These are phyloP conservation scores for Pharnaceum exiguum DNA, from an alignment of 148 eudicot species.

Conservation along the genomic window DNA sequence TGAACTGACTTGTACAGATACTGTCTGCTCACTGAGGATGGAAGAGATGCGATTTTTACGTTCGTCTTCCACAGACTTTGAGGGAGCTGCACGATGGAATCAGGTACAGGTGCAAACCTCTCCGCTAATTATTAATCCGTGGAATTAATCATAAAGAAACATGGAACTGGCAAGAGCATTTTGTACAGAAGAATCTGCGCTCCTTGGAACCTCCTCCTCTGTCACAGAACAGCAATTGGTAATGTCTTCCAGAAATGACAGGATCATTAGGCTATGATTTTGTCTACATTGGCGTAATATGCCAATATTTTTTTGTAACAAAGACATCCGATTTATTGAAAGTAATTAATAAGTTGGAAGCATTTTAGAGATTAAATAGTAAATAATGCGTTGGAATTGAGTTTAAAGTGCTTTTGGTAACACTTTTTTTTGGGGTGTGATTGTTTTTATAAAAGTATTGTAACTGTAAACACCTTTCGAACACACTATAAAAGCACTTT, in stretches of 20 bases:
- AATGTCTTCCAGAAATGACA: neutral
- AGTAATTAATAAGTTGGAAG: constrained; percentile 14
- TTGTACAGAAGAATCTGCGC: constrained; percentile 15
- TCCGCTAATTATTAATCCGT: neutral
- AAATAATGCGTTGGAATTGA: neutral
- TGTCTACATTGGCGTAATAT: constrained; percentile 3
- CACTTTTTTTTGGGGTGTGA: no score
- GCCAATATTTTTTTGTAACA: constrained; percentile 13
- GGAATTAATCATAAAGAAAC: constrained; percentile 1
- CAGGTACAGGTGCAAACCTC: constrained; percentile 11
- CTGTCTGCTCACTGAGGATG: constrained; percentile 2
- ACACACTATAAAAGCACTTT: no score
- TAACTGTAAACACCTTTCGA: no score
- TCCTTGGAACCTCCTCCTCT: constrained; percentile 1
- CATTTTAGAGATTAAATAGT: neutral
- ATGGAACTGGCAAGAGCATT: constrained; percentile 4
- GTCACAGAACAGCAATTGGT: neutral
- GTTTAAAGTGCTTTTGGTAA: no score
- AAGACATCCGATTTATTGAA: constrained; percentile 13
- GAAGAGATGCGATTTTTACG: constrained; percentile 7
- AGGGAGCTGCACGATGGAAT: constrained; percentile 8
- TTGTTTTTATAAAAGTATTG: no score
- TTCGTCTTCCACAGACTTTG: neutral
- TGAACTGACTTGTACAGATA: constrained; percentile 15
- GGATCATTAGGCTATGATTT: constrained; percentile 4